Evolutionary conservation across 768 basidiomycete genomes (phyloP).

Genomic region (Collybia sordida): DNA sequence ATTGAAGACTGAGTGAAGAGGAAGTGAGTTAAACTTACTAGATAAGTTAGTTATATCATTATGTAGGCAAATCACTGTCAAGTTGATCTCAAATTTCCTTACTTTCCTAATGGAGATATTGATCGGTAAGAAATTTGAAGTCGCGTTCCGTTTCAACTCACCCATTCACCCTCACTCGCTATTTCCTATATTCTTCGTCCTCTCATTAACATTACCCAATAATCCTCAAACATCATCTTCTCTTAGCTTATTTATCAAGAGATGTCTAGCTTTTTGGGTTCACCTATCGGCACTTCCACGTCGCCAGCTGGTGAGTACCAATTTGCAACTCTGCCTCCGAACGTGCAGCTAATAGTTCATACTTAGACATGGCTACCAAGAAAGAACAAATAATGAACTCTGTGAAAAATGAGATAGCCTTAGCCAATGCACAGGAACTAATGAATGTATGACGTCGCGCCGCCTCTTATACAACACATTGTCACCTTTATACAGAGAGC

Average conservation of each 20-base stretch:
- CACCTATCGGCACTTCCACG: constrained; percentile 27
- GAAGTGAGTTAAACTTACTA: no score
- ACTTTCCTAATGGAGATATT: neutral
- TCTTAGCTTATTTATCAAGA: neutral
- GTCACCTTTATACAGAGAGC: constrained; percentile 53
- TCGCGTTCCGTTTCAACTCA: no score
- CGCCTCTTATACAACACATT: neutral
- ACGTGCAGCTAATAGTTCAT: neutral
- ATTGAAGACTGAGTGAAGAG: neutral
- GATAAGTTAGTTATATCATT: neutral
- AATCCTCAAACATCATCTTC: constrained; percentile 2
- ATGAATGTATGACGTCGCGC: constrained; percentile 55
- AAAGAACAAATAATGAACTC: constrained; percentile 62
- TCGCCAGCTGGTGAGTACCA: constrained; percentile 28
- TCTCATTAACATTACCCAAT: neutral
- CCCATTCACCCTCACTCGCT: neutral
- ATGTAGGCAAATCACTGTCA: no score
- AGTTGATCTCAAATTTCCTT: neutral
- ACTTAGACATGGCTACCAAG: constrained; percentile 40
- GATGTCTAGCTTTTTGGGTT: constrained; percentile 59
- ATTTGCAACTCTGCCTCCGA: neutral
- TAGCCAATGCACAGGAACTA: constrained; percentile 78
- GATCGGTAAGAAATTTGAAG: no score
- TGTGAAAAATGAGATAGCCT: constrained; percentile 67
- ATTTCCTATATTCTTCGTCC: neutral